Conservation (phyloP, 1,284 basidiomycete genomes). For the Sphagnurus paluster region DNA sequence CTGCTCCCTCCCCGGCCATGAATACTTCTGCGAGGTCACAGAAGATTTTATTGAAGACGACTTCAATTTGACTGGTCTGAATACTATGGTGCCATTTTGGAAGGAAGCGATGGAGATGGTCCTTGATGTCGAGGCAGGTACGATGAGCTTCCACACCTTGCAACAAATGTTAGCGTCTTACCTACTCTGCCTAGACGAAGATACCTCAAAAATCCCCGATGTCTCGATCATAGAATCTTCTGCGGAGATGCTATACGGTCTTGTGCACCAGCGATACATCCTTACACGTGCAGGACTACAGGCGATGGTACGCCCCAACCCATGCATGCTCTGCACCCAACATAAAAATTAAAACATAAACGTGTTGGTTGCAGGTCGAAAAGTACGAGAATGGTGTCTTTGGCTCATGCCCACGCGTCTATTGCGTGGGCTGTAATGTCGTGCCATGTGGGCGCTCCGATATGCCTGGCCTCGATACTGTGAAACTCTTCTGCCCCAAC, state of each 20-base stretch:
- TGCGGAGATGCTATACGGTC: slow-evolving; percentile 95
- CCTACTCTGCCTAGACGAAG: slow-evolving; percentile 67
- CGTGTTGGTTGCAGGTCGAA: slow-evolving; percentile 68
- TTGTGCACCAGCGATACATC: slow-evolving; percentile 98
- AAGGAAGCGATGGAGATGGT: slow-evolving; percentile 99
- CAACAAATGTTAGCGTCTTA: slow-evolving; percentile 12
- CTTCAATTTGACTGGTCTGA: slow-evolving; percentile 97
- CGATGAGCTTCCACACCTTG: slow-evolving; percentile 27
- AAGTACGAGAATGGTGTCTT: slow-evolving; percentile 96
- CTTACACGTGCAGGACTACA: slow-evolving; percentile 92
- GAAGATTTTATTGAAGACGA: slow-evolving; percentile 99
- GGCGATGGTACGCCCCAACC: slow-evolving; percentile 74
- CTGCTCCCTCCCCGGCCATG: slow-evolving; percentile 96
- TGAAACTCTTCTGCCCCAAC: slow-evolving; percentile 98
- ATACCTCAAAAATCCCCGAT: slow-evolving; percentile 88
- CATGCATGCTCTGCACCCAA: slow-evolving; percentile 14
- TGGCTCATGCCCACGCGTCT: slow-evolving; percentile 94
- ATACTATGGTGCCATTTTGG: slow-evolving; percentile 97
- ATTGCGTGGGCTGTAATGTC: slow-evolving; percentile 87
- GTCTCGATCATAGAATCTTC: slow-evolving; percentile 98
- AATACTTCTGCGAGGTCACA: slow-evolving; percentile 97
- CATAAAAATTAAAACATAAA: slow-evolving; percentile 15
- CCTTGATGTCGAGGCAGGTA: slow-evolving; percentile 98
- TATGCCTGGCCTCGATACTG: slow-evolving; percentile 96
- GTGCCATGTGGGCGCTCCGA: slow-evolving; percentile 96